Percentiles rank a stretch among this genome's conserved stretches.
Evolutionary conservation across 2,329 filamentous ascomycete genomes (phyloP).

Genomic region (Xylariaceae sp.): DNA sequence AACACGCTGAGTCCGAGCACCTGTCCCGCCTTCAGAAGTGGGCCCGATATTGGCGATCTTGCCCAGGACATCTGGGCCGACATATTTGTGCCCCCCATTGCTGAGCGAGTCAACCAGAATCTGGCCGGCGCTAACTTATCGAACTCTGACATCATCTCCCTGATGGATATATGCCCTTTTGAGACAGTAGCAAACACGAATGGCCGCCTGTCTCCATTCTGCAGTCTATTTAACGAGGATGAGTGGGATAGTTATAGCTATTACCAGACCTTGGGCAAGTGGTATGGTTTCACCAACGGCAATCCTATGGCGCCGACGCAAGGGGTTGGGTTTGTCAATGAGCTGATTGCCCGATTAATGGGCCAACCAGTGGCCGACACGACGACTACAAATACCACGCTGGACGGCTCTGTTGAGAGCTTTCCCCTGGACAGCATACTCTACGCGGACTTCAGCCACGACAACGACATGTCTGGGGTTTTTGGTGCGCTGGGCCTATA

Average conservation of each 20-base stretch:
- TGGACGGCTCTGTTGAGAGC: constrained; percentile 62
- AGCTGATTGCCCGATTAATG: constrained; percentile 78
- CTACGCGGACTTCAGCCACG: constrained; percentile 89
- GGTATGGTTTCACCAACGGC: constrained; percentile 74
- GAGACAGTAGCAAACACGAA: constrained; percentile 64
- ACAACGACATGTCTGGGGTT: constrained; percentile 78
- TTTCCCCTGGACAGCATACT: constrained; percentile 68
- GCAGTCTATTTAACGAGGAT: constrained; percentile 63
- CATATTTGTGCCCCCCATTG: constrained; percentile 64
- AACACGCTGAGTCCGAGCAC: constrained; percentile 76
- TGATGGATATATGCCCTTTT: constrained; percentile 91
- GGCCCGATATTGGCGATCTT: constrained; percentile 45
- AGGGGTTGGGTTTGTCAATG: constrained; percentile 83
- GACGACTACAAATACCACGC: constrained; percentile 72
- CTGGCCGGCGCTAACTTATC: constrained; percentile 65
- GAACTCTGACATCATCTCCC: constrained; percentile 56
- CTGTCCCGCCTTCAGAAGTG: constrained; percentile 67
- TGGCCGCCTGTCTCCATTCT: constrained; percentile 65
- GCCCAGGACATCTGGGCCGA: constrained; percentile 56
- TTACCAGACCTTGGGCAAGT: constrained; percentile 74
- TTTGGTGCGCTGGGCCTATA: constrained; percentile 76
- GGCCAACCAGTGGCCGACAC: constrained; percentile 62
- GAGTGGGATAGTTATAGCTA: constrained; percentile 84
- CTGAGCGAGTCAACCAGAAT: constrained; percentile 63
- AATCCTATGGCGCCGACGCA: constrained; percentile 78